Conservation (phyloP, 495 filamentous ascomycete species). For the Penicillium turbatum region DNA sequence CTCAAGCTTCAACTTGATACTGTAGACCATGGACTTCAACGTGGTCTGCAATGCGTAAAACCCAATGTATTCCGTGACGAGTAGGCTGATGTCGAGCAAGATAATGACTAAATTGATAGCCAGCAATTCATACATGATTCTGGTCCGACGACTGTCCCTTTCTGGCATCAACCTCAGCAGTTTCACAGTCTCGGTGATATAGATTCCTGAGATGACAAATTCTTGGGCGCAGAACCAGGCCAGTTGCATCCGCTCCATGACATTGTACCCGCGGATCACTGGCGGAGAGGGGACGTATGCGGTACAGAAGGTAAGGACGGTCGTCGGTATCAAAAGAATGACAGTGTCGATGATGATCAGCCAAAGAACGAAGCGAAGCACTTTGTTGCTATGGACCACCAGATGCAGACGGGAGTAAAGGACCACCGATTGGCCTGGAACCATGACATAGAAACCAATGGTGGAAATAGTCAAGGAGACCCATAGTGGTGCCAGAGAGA, state of each 20-base stretch:
- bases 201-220: conserved; percentile 52
- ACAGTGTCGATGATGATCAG: conserved; percentile 55
- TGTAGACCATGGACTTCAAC: conserved; percentile 55
- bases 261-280: conserved; percentile 43
- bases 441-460: conserved; percentile 59
- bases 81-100: conserved; percentile 49
- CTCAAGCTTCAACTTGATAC: conserved; percentile 61
- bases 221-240: conserved; percentile 59
- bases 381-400: conserved; percentile 44
- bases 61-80: conserved; percentile 51
- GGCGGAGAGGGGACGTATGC: conserved; percentile 22
- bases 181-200: conserved; percentile 50
- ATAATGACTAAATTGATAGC: conserved; percentile 55
- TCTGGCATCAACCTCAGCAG: conserved; percentile 40
- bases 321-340: conserved; percentile 47
- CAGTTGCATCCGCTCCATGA: conserved; percentile 57
- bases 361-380: conserved; percentile 47
- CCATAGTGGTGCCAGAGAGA: conserved; percentile 37
- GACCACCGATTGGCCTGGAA: conserved; percentile 62
- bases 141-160: conserved; percentile 36
- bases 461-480: conserved; percentile 38
- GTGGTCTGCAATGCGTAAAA: conserved; percentile 52
- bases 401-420: conserved; percentile 64
- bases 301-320: conserved; percentile 50
- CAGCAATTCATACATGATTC: conserved; percentile 50